Evolutionary conservation across 495 filamentous ascomycete species (phyloP).

Genomic region (Lophiotrema nucula): DNA sequence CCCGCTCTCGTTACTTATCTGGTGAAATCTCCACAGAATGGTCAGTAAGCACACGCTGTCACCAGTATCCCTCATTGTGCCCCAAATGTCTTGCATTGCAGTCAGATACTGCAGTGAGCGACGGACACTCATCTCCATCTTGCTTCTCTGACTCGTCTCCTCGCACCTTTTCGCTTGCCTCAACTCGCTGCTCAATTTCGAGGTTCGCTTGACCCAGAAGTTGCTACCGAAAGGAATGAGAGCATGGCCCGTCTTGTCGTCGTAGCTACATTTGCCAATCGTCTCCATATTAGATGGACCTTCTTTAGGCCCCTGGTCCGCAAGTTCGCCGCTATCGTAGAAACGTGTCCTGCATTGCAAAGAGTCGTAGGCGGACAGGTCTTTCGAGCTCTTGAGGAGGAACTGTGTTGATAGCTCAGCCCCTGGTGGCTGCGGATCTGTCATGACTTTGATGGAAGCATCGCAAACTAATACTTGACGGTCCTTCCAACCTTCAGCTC

Average conservation of each 20-base stretch:
- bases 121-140: conserved; percentile 13
- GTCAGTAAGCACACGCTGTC: conserved; percentile 13
- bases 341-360: conserved; percentile 35
- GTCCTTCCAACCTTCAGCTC: conserved; percentile 23
- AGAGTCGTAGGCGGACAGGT: conserved; percentile 18
- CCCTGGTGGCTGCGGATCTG: conserved; percentile 18
- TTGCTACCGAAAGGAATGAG: conserved; percentile 36
- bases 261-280: conserved; percentile 20
- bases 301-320: conserved; percentile 18
- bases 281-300: not conserved
- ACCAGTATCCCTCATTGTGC: not conserved
- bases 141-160: conserved; percentile 3
- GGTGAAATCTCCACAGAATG: conserved; percentile 28
- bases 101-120: conserved; percentile 18
- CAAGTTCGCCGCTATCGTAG: conserved; percentile 29
- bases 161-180: conserved; percentile 14
- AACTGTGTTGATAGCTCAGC: conserved; percentile 35
- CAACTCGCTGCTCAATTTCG: conserved; percentile 22
- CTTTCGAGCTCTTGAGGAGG: conserved; percentile 25
- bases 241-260: conserved; percentile 12
- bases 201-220: conserved; percentile 39
- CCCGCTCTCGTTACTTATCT: conserved; percentile 14
- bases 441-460: conserved; percentile 38
- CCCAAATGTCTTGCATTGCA: conserved; percentile 28
- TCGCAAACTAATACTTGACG: conserved; percentile 39